phyloP scores from a whole-genome alignment of 768 basidiomycete species.

The Hygrophoropsis aurantiaca region DNA sequence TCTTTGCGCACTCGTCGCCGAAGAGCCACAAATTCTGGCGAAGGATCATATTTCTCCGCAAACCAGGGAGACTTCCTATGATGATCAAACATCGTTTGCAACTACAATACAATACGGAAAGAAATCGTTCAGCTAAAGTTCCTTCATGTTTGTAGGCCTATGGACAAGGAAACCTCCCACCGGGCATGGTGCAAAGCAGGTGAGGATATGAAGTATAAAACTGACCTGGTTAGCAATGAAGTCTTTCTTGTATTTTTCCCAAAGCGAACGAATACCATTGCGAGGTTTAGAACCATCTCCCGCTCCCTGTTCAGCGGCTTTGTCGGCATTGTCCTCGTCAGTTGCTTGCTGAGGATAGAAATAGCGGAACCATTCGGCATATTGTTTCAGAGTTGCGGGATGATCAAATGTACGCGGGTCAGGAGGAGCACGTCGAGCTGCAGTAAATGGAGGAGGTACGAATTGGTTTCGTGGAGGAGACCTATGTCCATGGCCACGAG shows the following conservation, averaged over 20 bases:
- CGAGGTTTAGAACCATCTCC: slow-evolving; percentile 81
- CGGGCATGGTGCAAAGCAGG: too few species aligned
- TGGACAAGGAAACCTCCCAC: too few species aligned
- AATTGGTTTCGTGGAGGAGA: slow-evolving; percentile 63
- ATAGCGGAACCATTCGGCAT: slow-evolving; percentile 85
- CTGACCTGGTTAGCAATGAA: slow-evolving; percentile 86
- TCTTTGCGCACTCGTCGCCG: slow-evolving; percentile 79
- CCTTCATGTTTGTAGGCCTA: slow-evolving; percentile 1
- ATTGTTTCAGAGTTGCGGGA: slow-evolving; percentile 79
- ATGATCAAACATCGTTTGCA: slow-evolving; percentile 94
- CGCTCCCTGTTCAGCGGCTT: slow-evolving; percentile 80
- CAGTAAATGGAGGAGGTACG: slow-evolving; percentile 33
- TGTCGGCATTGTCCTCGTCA: slow-evolving; percentile 83
- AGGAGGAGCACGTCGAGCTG: slow-evolving; percentile 61
- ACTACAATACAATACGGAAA: slow-evolving; percentile 61
- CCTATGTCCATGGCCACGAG: slow-evolving; percentile 61
- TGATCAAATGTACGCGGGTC: slow-evolving; percentile 84
- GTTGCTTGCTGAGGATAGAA: slow-evolving; percentile 71
- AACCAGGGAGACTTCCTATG: slow-evolving; percentile 98
- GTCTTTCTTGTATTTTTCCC: slow-evolving; percentile 94
- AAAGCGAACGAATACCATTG: slow-evolving; percentile 78
- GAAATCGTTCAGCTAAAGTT: slow-evolving; percentile 22
- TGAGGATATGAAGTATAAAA: slow-evolving; percentile 19
- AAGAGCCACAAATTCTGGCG: slow-evolving; percentile 65
- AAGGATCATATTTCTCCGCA: slow-evolving; percentile 89